These are phyloP conservation scores for Mytilinidion resinicola DNA, from an alignment of 495 filamentous ascomycete species.

Conservation along the genomic window DNA sequence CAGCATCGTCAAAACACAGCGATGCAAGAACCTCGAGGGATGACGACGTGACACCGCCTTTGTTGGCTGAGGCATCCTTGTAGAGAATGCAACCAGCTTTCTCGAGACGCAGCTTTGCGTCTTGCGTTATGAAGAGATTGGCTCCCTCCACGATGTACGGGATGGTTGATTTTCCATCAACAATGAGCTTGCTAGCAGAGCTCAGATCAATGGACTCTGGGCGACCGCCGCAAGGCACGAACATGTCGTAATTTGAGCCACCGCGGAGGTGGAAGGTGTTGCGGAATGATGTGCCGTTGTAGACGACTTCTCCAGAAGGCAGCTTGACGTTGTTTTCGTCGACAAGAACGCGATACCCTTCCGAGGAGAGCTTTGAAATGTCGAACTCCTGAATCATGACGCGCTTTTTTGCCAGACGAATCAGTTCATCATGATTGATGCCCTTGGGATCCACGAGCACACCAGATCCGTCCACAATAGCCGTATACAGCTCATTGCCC, in stretches of 20 bases:
- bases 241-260: conserved; percentile 69
- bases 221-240: conserved; percentile 94
- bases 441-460: conserved; percentile 91
- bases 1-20: conserved; percentile 82
- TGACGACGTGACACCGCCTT: conserved; percentile 97
- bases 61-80: conserved; percentile 98
- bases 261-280: conserved; percentile 92
- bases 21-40: conserved; percentile 93
- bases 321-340: conserved; percentile 83
- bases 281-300: conserved; percentile 91
- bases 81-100: conserved; percentile 87
- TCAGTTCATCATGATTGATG: conserved; percentile 73
- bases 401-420: conserved; percentile 77
- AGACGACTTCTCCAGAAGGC: conserved; percentile 76
- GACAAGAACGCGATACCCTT: conserved; percentile 88
- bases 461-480: conserved; percentile 90
- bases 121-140: conserved; percentile 98
- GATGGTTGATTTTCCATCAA: conserved; percentile 71
- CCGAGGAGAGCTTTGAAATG: conserved; percentile 70
- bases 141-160: conserved; percentile 97
- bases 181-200: conserved; percentile 75
- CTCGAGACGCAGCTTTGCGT: conserved; percentile 91
- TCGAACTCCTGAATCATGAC: conserved; percentile 89
- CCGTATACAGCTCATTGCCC: conserved; percentile 86
- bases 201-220: conserved; percentile 94